Percentiles rank a stretch among this genome's conserved stretches.
phyloP scores from a whole-genome alignment of 2,329 filamentous ascomycete species.

The Fusarium ramigenum region DNA sequence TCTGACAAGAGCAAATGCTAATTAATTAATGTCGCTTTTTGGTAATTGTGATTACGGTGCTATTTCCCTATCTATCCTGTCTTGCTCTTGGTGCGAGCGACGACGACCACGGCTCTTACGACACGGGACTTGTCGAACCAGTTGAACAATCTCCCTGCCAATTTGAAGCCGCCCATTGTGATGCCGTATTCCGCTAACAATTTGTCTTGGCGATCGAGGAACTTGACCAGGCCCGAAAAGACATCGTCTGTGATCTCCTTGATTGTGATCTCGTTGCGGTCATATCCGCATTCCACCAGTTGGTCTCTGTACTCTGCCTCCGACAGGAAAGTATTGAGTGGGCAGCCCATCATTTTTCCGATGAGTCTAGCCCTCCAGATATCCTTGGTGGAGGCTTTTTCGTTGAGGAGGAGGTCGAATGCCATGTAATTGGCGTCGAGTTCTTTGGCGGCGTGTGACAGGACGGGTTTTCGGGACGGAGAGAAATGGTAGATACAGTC shows the following conservation, averaged over 20 bases:
- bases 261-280: conserved; percentile 51
- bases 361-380: conserved; percentile 52
- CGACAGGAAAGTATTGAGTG: conserved; percentile 59
- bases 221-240: conserved; percentile 59
- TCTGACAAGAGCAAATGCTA: background rate
- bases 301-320: conserved; percentile 55
- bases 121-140: conserved; percentile 50
- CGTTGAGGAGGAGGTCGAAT: conserved; percentile 61
- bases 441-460: conserved; percentile 51
- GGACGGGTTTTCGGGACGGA: conserved; percentile 59
- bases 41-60: background rate
- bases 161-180: conserved; percentile 49
- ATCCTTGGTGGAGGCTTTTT: conserved; percentile 42
- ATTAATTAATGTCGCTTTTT: background rate
- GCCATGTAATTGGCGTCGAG: conserved; percentile 62
- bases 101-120: conserved; percentile 49
- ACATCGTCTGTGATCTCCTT: conserved; percentile 63
- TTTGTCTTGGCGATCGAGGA: conserved; percentile 51
- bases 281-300: conserved; percentile 60
- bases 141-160: conserved; percentile 50
- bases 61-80: conserved; percentile 17
- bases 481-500: conserved; percentile 67
- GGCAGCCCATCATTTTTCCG: conserved; percentile 58
- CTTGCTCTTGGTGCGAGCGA: conserved; percentile 42
- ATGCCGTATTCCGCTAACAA: conserved; percentile 49